Base-by-base conservation (phyloP, 208 protist genomes). In the Vickermania spadyakhi region DNA sequence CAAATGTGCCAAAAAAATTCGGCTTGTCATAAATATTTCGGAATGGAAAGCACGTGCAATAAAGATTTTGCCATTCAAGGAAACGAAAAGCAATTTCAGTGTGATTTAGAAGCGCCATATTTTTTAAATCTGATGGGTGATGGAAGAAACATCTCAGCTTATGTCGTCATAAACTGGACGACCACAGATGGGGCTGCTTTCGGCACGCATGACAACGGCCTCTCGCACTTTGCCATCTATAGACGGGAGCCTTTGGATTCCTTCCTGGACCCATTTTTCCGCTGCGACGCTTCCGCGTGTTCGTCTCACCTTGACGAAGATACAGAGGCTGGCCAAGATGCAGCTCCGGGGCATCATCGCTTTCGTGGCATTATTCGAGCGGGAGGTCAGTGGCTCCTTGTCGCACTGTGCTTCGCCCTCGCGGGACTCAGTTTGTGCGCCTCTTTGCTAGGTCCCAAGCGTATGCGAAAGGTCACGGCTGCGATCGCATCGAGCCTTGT, bases 211-310 rank as follows among this genome's bases (percentile, higher is more conserved):
- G 28, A 65, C 1, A 67, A 61, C 2, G 81, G 74, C 7, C 28
- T 31, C 29, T 94, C 84, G 52, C 42, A 42, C 53, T 78, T 94
- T 68, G 66, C 71, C 28, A 68, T 94, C 42, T 89, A 86, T 61
- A 84, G 88, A 41, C 74, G 88, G 11, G 84, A 94, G 66, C 76
- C 70, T 4, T 56, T 84, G 31, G 14, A 65, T 1, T 70, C 64
- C 57, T 91, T 76, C 54, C 59, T 89, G 2, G 88, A 94, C 62
- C 60, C 81, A 0, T 94, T 94, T 66, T 91, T 94, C 64, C 72
- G 73, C 31, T 94, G 88, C 55, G 58, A 64, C 11, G 67, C 78
- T 7, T 50, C 30, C 0, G 1, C 63, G 55, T 94, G 88, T 71
- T 73, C 80, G 21, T 79, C 84, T 66, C 56, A 60, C 28, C 56